phyloP scores from a whole-genome alignment of 345 rosid genomes.

The Toxicodendron radicans region DNA sequence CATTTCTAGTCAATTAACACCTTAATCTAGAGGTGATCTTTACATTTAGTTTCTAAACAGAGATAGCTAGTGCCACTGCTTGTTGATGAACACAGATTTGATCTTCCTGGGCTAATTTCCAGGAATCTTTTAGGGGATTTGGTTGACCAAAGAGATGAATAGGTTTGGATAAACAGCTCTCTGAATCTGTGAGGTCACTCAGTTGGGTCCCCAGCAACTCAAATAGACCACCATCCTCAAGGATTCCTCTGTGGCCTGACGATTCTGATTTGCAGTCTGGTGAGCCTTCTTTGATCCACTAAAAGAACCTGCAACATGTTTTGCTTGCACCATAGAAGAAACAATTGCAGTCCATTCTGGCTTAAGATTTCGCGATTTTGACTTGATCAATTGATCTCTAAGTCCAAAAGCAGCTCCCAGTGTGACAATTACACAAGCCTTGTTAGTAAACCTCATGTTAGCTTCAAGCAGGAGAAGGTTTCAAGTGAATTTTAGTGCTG shows the following conservation, averaged over 20 bases:
- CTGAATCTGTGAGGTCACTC: background rate
- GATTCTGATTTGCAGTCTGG: background rate
- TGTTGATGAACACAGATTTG: background rate
- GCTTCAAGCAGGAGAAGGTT: background rate
- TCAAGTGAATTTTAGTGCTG: background rate
- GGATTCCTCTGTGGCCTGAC: slow-evolving; percentile 21
- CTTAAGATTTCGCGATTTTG: slow-evolving; percentile 16
- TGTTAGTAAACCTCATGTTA: slow-evolving; percentile 14
- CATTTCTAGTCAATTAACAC: too few species aligned
- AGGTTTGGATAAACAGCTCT: background rate
- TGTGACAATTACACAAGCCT: slow-evolving; percentile 25
- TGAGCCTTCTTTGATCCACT: background rate
- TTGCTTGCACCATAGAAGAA: slow-evolving; percentile 11
- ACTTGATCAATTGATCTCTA: slow-evolving; percentile 15
- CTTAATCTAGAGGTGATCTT: background rate
- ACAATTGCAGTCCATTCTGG: slow-evolving; percentile 15
- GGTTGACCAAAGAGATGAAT: background rate
- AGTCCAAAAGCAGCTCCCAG: slow-evolving; percentile 24
- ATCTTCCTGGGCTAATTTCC: background rate
- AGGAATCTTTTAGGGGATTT: background rate
- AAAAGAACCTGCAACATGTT: background rate
- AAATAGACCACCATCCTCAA: slow-evolving; percentile 27
- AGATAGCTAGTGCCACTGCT: background rate
- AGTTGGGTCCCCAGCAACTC: slow-evolving; percentile 32
- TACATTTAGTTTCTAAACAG: background rate